These are phyloP conservation scores for Moesziomyces sp. DNA, from an alignment of 1,284 basidiomycete species.

Conservation along the genomic window DNA sequence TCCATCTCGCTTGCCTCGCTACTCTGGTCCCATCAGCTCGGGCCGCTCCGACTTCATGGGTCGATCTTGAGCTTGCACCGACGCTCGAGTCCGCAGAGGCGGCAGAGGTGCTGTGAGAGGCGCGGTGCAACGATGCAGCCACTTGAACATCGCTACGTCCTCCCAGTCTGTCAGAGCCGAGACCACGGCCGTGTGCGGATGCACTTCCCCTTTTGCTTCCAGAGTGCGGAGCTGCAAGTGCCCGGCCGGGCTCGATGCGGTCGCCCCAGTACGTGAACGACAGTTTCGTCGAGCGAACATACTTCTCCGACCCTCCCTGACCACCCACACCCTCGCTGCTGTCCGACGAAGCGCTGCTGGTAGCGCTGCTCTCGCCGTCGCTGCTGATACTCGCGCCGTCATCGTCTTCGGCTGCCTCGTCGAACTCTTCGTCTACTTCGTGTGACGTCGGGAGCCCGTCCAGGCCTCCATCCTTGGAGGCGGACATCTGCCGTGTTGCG, in stretches of 20 bases:
- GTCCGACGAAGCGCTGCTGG: constrained; percentile 23
- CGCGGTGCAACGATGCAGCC: neutral
- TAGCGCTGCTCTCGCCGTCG: constrained; percentile 19
- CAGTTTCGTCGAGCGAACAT: constrained; percentile 55
- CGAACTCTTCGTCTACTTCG: constrained; percentile 50
- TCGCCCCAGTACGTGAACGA: constrained; percentile 62
- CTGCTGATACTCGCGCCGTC: constrained; percentile 27
- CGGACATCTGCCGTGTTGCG: constrained; percentile 4
- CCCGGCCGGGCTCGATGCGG: constrained; percentile 43
- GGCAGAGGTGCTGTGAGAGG: constrained; percentile 6
- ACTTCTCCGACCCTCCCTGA: constrained; percentile 38
- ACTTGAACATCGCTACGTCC: constrained; percentile 1
- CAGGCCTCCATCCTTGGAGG: constrained; percentile 7
- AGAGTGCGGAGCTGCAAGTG: constrained; percentile 11
- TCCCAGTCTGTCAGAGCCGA: neutral
- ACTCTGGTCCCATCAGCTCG: neutral
- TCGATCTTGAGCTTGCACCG: neutral
- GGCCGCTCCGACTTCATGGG: neutral
- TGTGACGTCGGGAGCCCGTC: constrained; percentile 41
- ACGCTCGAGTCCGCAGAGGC: constrained; percentile 5
- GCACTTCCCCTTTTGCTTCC: neutral
- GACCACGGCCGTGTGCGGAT: neutral
- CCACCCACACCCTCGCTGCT: constrained; percentile 48
- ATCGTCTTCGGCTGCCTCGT: constrained; percentile 29
- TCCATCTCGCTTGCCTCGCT: constrained; percentile 11